Evolutionary conservation across 2,329 filamentous ascomycete species (phyloP).

Genomic region (Aspergillus neoniger): DNA sequence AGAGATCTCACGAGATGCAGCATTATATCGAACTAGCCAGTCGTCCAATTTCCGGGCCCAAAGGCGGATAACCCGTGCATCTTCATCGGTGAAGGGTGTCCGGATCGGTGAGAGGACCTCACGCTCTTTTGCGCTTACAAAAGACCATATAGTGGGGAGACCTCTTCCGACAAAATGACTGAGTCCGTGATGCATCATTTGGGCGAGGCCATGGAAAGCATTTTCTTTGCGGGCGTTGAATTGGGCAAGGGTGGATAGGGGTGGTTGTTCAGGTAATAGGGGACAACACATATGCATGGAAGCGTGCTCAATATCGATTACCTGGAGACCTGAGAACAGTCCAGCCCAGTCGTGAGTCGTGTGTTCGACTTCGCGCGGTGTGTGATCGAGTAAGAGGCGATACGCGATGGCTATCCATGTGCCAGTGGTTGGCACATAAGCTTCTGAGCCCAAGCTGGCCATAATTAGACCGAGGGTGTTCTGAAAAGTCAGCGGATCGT

Average conservation of each 20-base stretch:
- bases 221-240: constrained; percentile 25
- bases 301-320: constrained; percentile 35
- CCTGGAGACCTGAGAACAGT: constrained; percentile 31
- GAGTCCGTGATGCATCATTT: constrained; percentile 35
- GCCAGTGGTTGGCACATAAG: constrained; percentile 29
- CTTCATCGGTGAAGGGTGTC: constrained; percentile 28
- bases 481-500: constrained; percentile 24
- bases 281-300: constrained; percentile 36
- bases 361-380: constrained; percentile 16
- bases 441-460: constrained; percentile 34
- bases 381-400: constrained; percentile 31
- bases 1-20: constrained; percentile 24
- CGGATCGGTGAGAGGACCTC: constrained; percentile 14
- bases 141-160: constrained; percentile 33
- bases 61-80: constrained; percentile 30
- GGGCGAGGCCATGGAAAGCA: constrained; percentile 30
- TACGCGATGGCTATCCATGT: constrained; percentile 35
- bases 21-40: constrained; percentile 34
- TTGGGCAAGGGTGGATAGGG: constrained; percentile 21
- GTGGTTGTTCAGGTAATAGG: constrained; percentile 29
- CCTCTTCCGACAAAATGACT: constrained; percentile 34
- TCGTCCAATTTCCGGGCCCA: constrained; percentile 33
- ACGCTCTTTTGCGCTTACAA: constrained; percentile 24
- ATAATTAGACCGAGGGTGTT: constrained; percentile 33
- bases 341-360: constrained; percentile 26